These are phyloP conservation scores for Funneliformis geosporum DNA, from an alignment of 192 early-diverging fungal species.

Conservation along the genomic window DNA sequence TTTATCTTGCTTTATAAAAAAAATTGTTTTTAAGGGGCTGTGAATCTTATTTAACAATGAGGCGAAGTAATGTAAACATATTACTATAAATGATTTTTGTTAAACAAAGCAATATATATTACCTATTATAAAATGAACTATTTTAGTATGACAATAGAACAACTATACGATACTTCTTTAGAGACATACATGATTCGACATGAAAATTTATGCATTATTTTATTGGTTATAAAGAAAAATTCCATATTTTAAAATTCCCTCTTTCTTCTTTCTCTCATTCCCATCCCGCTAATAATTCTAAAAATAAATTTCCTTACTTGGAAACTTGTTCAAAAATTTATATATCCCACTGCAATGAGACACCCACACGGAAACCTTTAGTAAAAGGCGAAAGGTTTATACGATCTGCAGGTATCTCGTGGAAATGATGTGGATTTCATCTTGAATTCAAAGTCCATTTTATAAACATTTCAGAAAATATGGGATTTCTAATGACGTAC, in stretches of 20 bases:
- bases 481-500: neutral
- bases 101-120: too few relatives aligned
- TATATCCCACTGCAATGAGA: neutral
- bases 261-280: neutral
- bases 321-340: neutral
- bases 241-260: neutral
- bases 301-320: neutral
- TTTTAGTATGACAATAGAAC: too few relatives aligned
- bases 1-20: neutral
- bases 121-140: too few relatives aligned
- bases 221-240: neutral
- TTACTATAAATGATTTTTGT: too few relatives aligned
- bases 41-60: too few relatives aligned
- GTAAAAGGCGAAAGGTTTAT: slow-evolving; percentile 1
- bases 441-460: neutral
- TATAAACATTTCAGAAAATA: neutral
- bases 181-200: too few relatives aligned
- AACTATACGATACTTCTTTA: too few relatives aligned
- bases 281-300: neutral
- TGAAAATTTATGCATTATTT: too few relatives aligned
- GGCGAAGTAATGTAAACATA: too few relatives aligned
- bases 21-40: too few relatives aligned
- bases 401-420: neutral
- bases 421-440: neutral
- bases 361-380: neutral